A percentile compares a stretch with the other conserved stretches of the same genome.
phyloP scores from a whole-genome alignment of 2,329 filamentous ascomycete genomes.

The Sphaerostilbella broomeana region DNA sequence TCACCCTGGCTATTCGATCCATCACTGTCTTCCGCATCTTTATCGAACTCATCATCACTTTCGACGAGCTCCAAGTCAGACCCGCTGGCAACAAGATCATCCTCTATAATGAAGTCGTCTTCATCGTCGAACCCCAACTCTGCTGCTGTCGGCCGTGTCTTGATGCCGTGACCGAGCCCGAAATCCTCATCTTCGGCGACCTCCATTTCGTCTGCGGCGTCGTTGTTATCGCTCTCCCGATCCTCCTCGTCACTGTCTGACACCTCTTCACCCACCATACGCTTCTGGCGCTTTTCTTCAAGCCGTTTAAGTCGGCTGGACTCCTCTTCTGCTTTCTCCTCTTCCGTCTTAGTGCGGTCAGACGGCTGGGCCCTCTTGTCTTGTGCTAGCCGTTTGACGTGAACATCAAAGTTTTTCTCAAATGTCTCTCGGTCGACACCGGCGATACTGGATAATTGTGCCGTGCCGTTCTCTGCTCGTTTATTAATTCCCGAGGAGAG shows the following conservation, averaged over 20 bases:
- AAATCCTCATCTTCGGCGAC: conserved; percentile 41
- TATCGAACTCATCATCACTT: conserved; percentile 46
- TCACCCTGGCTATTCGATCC: conserved; percentile 38
- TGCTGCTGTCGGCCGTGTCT: conserved; percentile 47
- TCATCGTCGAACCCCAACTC: conserved; percentile 81
- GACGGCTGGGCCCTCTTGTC: conserved; percentile 82
- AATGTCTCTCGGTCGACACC: conserved; percentile 60
- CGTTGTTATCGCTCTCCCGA: conserved; percentile 29
- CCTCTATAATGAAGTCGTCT: conserved; percentile 87
- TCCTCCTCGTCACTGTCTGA: conserved; percentile 57
- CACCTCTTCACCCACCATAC: conserved; percentile 80
- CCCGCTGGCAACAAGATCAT: conserved; percentile 77
- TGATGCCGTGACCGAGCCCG: conserved; percentile 54
- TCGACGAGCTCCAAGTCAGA: conserved; percentile 60
- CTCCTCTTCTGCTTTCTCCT: conserved; percentile 74
- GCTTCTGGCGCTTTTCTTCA: conserved; percentile 71
- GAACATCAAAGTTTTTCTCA: conserved; percentile 81
- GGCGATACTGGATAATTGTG: conserved; percentile 28
- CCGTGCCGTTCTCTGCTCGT: conserved; percentile 18
- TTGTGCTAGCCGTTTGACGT: conserved; percentile 72
- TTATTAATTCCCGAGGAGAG: conserved; percentile 48
- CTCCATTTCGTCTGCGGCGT: conserved; percentile 30
- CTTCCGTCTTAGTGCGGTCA: conserved; percentile 83
- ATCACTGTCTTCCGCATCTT: conserved; percentile 34
- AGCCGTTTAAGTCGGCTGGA: conserved; percentile 70